Base-by-base conservation (phyloP, 2,329 filamentous ascomycete species). In the Calonectria ilicicola region DNA sequence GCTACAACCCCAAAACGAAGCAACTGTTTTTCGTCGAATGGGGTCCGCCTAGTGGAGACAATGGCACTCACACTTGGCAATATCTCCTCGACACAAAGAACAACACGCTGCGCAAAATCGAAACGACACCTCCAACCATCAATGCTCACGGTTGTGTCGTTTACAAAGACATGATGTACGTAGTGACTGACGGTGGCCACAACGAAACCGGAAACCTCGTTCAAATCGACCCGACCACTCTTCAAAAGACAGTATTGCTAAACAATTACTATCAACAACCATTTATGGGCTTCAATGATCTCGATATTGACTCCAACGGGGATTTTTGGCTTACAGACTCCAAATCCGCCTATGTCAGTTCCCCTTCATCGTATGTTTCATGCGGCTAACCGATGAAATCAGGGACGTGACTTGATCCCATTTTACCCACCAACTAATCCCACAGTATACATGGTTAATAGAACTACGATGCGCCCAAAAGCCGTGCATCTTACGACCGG, bases 311-410 rank as follows among this genome's bases (percentile, higher is more conserved):
- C 29, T 42, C 23, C 38, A 8, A 62, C 12, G 56, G 56, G 7
- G 44, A 62, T 15, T 62, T 62, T 44, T 62, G 56, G 56, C 56
- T 62, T 32, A 62, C 56, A 26, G 56, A 62, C 23, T 62, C 56
- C 56, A 42, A 62, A 15, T 62, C 56, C 29, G 56, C 35, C 56
- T 62, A 62, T 62, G 56, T 62, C 5, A 62, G 35, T 29, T 19
- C 15, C 8, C n/a, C 9, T 4, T 9, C 12, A 2, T 26, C 21
- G 5, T 23, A 1, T 2, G n/a, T 5, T 7, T 7, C 9, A 38
- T 8, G 7, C 7, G 5, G 9, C 49, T 23, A n/a, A 58, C 51
- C 6, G 23, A 3, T 12, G 12, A 21, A 5, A 15, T 9, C 17
- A 62, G 56, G 56, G 56, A 1, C 56, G 56, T 6, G 56, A 62